Base-by-base conservation (phyloP, 208 protist genomes). In the Blastocrithidia nonstop region DNA sequence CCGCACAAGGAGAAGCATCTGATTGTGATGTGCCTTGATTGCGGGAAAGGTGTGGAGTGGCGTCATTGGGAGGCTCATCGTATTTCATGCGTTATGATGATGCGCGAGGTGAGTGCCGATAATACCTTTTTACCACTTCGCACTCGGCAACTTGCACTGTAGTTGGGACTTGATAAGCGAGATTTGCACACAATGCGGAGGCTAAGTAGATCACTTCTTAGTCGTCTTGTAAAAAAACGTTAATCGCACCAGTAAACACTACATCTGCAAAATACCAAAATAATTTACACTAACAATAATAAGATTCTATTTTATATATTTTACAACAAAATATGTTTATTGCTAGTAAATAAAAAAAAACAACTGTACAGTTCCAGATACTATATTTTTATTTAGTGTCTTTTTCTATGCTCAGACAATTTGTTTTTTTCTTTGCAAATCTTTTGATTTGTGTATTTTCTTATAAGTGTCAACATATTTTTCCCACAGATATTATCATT, bases 1-100 rank as follows among this genome's bases (percentile, higher is more conserved):
- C 73, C 80, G 37, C 85, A 93, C 57, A 50, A 47, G 56, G 85
- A 93, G 55, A 89, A 90, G 59, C 85, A 93, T 46, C 79, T 87
- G 64, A 63, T 93, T 24, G 85, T 93, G 16, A 36, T 88, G 45
- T 93, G 85, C 56, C 48, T 93, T 40, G 85, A 93, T 60, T 93
- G 85, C 26, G 80, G 85, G 13, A 61, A 63, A 29, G 58, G 55
- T 1, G 69, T 93, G 40, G 85, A 93, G 73, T 93, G 85, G 85
- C 73, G 81, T 26, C 63, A 73, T 11, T 93, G 85, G 85, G 85
- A 93, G 51, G 69, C 62, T 5, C 85, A 93, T 44, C 76, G 85
- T 3, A 61, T 93, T 7, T 75, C 80, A 11, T 93, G 85, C 45
- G 45, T 57, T 13, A 51, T 54, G 19, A 90, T 93, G 80, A 88